Evolutionary conservation across 805 yeast genomes (phyloP).

Genomic region (Hanseniaspora clermontiae): DNA sequence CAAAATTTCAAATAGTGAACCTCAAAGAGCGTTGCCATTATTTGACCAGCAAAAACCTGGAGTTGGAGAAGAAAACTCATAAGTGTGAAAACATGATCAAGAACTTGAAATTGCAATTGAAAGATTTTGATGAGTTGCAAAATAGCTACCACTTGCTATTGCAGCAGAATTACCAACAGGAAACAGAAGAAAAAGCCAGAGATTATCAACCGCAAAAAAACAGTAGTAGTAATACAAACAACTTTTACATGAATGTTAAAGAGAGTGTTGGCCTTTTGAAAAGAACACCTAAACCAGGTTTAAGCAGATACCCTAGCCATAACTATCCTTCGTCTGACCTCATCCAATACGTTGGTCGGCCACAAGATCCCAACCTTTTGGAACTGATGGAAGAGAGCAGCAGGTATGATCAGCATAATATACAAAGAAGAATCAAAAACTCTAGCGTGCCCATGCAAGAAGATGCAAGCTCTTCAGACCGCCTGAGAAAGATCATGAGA

Average conservation of each 20-base stretch:
- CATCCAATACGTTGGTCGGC: background rate
- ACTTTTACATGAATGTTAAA: background rate
- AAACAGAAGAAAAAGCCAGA: background rate
- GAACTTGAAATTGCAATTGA: conserved; percentile 23
- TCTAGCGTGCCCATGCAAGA: background rate
- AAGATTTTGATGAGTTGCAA: conserved; percentile 19
- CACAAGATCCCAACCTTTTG: background rate
- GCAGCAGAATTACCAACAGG: background rate
- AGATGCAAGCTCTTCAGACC: background rate
- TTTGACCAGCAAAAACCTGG: conserved; percentile 20
- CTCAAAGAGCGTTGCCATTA: conserved; percentile 21
- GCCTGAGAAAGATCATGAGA: background rate
- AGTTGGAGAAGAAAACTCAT: conserved; percentile 21
- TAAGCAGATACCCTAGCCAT: background rate
- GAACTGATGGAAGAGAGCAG: background rate
- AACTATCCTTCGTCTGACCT: background rate
- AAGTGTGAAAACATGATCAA: conserved; percentile 22
- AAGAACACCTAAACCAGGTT: background rate
- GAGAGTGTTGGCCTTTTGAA: background rate
- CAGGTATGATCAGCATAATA: background rate
- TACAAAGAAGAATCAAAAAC: background rate
- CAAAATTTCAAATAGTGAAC: conserved; percentile 24
- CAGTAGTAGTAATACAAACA: background rate
- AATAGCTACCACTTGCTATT: background rate
- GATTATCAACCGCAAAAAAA: background rate